A percentile compares a stretch with the other conserved stretches of the same genome.
These are phyloP conservation scores for Botrytis galanthina DNA, from an alignment of 2,329 filamentous ascomycete genomes.

Conservation along the genomic window DNA sequence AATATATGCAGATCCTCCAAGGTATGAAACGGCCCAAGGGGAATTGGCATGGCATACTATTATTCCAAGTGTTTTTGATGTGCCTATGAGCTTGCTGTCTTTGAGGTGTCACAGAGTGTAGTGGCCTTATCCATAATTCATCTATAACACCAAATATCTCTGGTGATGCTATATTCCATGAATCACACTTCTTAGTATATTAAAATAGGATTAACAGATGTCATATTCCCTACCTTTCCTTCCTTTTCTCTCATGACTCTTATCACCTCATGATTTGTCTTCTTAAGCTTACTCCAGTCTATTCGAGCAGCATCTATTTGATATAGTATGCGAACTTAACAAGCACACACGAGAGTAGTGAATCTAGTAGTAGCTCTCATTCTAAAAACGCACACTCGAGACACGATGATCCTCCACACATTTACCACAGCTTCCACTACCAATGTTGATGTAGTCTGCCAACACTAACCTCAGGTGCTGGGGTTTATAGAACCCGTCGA, in stretches of 20 bases:
- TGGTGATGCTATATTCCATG: too few relatives aligned
- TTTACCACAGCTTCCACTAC: slow-evolving; percentile 6
- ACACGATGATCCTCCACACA: neutral
- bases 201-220: too few relatives aligned
- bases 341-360: neutral
- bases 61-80: too few relatives aligned
- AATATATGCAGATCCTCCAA: too few relatives aligned
- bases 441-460: neutral
- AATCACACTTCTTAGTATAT: too few relatives aligned
- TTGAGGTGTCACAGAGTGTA: too few relatives aligned
- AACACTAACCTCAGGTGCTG: neutral
- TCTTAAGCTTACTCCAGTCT: neutral
- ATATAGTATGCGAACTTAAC: neutral
- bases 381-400: neutral
- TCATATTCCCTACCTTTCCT: too few relatives aligned
- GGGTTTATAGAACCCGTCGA: neutral
- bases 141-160: neutral
- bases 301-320: neutral
- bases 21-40: too few relatives aligned
- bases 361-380: neutral
- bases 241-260: neutral
- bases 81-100: too few relatives aligned
- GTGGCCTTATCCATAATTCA: too few relatives aligned
- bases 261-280: neutral
- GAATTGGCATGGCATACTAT: too few relatives aligned